Evolutionary conservation across 345 rosid species (phyloP).

Genomic region (Salix dunnii): DNA sequence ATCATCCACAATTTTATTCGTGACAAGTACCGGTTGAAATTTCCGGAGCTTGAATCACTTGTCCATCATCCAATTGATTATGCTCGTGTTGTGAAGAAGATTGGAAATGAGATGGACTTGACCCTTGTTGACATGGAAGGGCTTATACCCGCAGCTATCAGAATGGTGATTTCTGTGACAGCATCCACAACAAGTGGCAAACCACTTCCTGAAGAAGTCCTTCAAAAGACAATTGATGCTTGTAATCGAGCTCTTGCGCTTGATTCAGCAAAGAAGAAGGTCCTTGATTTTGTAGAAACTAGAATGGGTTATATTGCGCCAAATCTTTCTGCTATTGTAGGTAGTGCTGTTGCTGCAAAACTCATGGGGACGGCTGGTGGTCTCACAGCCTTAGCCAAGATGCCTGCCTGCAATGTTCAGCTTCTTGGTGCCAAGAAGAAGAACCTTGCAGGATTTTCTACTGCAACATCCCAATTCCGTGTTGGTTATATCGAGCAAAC

Average conservation of each 20-base stretch:
- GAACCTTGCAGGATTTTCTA: conserved; percentile 93
- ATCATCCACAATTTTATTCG: conserved; percentile 88
- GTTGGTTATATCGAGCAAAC: conserved; percentile 88
- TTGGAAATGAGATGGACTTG: conserved; percentile 82
- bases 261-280: conserved; percentile 75
- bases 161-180: conserved; percentile 94
- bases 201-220: conserved; percentile 77
- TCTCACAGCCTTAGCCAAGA: conserved; percentile 82
- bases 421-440: conserved; percentile 90
- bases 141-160: conserved; percentile 78
- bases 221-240: conserved; percentile 74
- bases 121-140: conserved; percentile 87
- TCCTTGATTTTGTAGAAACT: conserved; percentile 92
- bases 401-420: conserved; percentile 96
- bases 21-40: conserved; percentile 77
- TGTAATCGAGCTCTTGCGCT: conserved; percentile 86
- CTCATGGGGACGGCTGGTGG: conserved; percentile 99
- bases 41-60: conserved; percentile 89
- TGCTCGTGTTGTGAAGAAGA: conserved; percentile 87
- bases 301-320: conserved; percentile 98
- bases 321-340: conserved; percentile 83
- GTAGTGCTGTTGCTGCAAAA: conserved; percentile 96
- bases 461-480: conserved; percentile 75
- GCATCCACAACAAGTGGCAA: conserved; percentile 90
- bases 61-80: conserved; percentile 92